These are phyloP conservation scores for Vitis amurensis DNA, from an alignment of 164 flowering plant species.

Conservation along the genomic window DNA sequence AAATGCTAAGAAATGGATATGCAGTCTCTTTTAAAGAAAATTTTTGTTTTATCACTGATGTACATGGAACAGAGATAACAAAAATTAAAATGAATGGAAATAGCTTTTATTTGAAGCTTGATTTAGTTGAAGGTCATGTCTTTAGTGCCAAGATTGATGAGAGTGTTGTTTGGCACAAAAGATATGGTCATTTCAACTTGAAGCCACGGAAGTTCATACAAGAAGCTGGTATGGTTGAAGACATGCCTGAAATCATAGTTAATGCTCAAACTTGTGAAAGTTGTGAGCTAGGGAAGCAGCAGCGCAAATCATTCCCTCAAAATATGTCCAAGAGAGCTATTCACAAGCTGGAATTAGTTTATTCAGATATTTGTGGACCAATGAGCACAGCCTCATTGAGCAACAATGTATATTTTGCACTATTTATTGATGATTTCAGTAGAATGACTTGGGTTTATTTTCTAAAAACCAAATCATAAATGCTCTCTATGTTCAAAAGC, in stretches of 20 bases:
- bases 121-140: no score
- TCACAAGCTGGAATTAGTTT: background rate
- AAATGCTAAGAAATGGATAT: background rate
- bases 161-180: no score
- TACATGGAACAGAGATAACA: background rate
- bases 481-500: background rate
- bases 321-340: background rate
- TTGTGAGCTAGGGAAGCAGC: background rate
- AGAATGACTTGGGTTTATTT: conserved; percentile 9
- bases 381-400: background rate
- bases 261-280: no score
- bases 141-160: no score
- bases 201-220: no score
- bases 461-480: background rate
- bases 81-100: background rate
- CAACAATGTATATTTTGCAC: background rate
- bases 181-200: no score
- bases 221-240: no score
- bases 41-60: background rate
- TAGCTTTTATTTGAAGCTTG: background rate
- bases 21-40: background rate
- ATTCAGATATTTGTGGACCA: conserved; percentile 1
- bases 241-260: no score
- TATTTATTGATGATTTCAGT: conserved; percentile 7
- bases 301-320: background rate